Base-by-base conservation (phyloP, 345 rosid genomes). In the Aquilaria sinensis region DNA sequence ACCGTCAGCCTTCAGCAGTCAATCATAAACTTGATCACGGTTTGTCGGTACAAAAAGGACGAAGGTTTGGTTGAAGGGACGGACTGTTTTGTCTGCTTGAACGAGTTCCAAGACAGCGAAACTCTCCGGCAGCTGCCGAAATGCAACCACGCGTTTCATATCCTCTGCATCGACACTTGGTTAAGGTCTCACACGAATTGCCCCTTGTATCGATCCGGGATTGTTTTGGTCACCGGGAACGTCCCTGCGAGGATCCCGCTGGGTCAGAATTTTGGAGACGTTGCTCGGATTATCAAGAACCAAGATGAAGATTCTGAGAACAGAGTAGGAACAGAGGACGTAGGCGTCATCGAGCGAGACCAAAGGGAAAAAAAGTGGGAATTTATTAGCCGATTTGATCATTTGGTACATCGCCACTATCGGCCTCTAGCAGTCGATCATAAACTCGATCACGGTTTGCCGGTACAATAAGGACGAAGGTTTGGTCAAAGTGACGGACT, bases 71-170 rank as follows among this genome's bases (percentile, higher is more conserved):
- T 88, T 31, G 96, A 86, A 70, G 89, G 91, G 37, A 86, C 84
- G 4, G 97, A 88, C 41, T 91, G 97, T 63, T 86, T 62, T 64
- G 31, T n/a, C 23, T 91, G 97, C 78, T 68, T 91, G 81, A 83
- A 34, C 16, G 96, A 91, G 74, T 91, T 91, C 66, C 83, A 74
- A 67, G 90, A 91, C 67, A 89, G 80, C 0, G 97, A 88, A 68
- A 74, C 72, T 50, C 83, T 91, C 55, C 80, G 96, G 73, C 51
- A 84, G 11, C 75, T 91, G 78, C 96, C 97, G 2, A 91, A 84
- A 70, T 91, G 96, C 58, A 86, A 78, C 75, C 96, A 91, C 51
- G 96, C 96, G 23, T 91, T 88, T 48, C 96, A 91, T 67, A 59
- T 79, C 58, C 70, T 81, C 23, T 91, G 97, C 47, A 88, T 88